Base-by-base conservation (phyloP, 371 early-diverging fungal genomes). In the Mortierella sp. region DNA sequence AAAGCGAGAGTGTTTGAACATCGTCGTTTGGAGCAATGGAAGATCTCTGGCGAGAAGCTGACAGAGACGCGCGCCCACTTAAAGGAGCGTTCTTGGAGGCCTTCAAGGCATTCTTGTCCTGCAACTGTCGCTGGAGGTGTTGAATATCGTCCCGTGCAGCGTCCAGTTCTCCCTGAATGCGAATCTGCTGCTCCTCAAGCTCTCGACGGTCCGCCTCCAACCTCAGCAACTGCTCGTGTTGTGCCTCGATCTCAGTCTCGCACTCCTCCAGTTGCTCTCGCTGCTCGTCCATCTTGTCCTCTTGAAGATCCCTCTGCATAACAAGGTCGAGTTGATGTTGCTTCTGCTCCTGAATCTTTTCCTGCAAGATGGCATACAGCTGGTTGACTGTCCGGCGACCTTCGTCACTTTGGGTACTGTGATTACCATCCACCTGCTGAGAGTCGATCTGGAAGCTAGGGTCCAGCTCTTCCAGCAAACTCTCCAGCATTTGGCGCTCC, bases 221-320 rank as follows among this genome's bases (percentile, higher is more conserved):
- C 39, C 53, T 65, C 66, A 40, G 37, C 22, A 79, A 7, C 45
- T 73, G 75, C 43, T 74, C 76, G 16, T 67, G 75, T 8, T 71
- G 76, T 5, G 63, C 26, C 16, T 80, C 67, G 34, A 76, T 72
- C 61, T 80, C 70, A 9, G 48, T n/a, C 40, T 76, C 72, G 44
- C 48, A 77, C 16, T 67, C 64, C 1, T 71, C 71, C 64, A 77
- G 22, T 45, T 77, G 64, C 24, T 70, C 67, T 5, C 71, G 77
- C n/a, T 70, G 66, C 22, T 70, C 68, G 8, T 37, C 48, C 65
- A 80, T 22, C 5, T 45, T 53, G 10, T 55, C 48, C 22, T 76
- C 73, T 9, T 70, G 80, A 47, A 45, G 52, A 13, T 24, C 19
- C 19, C 45, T 58, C 29, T 52, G 31, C 14, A 69, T 40, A 1